These are phyloP conservation scores for Aspergillus costaricaensis DNA, from an alignment of 2,329 filamentous ascomycete species.

Conservation along the genomic window DNA sequence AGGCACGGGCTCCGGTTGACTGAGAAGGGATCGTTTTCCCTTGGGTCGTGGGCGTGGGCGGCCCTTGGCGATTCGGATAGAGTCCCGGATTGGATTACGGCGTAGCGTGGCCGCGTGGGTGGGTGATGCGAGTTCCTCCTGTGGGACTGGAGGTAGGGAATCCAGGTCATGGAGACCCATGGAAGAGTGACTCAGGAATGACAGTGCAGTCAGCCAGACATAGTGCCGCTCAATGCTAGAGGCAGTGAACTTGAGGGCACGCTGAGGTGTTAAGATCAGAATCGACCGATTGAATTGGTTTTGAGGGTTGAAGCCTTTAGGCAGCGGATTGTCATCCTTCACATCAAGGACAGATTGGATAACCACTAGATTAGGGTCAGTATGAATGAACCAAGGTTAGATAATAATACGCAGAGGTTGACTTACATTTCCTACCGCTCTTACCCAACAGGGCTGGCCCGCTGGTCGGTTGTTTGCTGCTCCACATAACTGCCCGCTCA, in stretches of 20 bases:
- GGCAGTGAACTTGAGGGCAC: constrained; percentile 94
- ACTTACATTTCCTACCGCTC: constrained; percentile 89
- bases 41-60: constrained; percentile 52
- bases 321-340: constrained; percentile 85
- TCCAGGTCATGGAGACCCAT: constrained; percentile 76
- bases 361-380: constrained; percentile 60
- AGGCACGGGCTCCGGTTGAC: constrained; percentile 34
- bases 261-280: constrained; percentile 86
- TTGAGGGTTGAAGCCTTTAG: constrained; percentile 63
- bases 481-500: constrained; percentile 95
- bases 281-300: constrained; percentile 87
- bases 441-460: constrained; percentile 90
- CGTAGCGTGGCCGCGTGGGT: constrained; percentile 54
- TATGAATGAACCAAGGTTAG: neutral
- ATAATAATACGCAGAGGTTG: constrained; percentile 4
- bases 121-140: constrained; percentile 37
- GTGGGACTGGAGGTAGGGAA: constrained; percentile 56
- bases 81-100: constrained; percentile 73
- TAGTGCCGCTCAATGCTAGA: constrained; percentile 82
- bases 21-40: constrained; percentile 43
- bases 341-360: constrained; percentile 98
- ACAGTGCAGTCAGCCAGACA: constrained; percentile 90
- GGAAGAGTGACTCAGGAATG: constrained; percentile 88
- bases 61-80: constrained; percentile 83
- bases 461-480: constrained; percentile 90